phyloP scores from a whole-genome alignment of 176 grass and related monocot genomes.

The Avena eriantha region DNA sequence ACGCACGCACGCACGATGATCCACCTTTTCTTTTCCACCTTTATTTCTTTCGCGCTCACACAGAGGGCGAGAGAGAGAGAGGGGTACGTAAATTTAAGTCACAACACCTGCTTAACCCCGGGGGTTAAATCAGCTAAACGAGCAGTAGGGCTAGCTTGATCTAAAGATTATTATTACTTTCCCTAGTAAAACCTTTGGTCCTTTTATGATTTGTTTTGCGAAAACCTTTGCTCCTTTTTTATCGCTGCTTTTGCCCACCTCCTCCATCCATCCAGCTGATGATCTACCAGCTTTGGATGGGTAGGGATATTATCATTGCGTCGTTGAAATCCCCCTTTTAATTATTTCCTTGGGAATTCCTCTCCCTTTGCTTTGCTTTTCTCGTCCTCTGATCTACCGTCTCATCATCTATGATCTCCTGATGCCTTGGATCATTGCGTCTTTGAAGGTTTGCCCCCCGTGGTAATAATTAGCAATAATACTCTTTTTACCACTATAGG shows the following conservation, averaged over 20 bases:
- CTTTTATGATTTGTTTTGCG: slow-evolving; percentile 1
- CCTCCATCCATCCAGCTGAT: background rate
- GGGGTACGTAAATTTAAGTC: background rate
- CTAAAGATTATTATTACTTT: slow-evolving; percentile 42
- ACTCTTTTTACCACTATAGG: background rate
- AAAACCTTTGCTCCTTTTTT: slow-evolving; percentile 39
- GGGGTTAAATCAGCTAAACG: background rate
- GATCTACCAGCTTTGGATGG: slow-evolving; percentile 53
- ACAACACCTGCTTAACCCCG: slow-evolving; percentile 29
- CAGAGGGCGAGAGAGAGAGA: no score
- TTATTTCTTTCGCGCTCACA: slow-evolving; percentile 8
- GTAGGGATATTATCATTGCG: slow-evolving; percentile 63
- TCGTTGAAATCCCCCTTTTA: slow-evolving; percentile 50
- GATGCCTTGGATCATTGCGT: slow-evolving; percentile 54
- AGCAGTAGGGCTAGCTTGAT: slow-evolving; percentile 20
- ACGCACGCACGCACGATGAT: slow-evolving; percentile 34
- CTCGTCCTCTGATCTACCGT: slow-evolving; percentile 33
- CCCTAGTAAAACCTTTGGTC: slow-evolving; percentile 30
- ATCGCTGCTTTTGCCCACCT: background rate
- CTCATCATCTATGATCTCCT: slow-evolving; percentile 24
- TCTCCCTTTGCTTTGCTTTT: background rate
- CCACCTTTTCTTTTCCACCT: slow-evolving; percentile 27
- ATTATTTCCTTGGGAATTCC: slow-evolving; percentile 12
- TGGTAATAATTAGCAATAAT: slow-evolving; percentile 51
- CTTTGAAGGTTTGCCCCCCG: slow-evolving; percentile 45